These are phyloP conservation scores for Beauveria sp. DNA, from an alignment of 2,329 filamentous ascomycete genomes.

Conservation along the genomic window DNA sequence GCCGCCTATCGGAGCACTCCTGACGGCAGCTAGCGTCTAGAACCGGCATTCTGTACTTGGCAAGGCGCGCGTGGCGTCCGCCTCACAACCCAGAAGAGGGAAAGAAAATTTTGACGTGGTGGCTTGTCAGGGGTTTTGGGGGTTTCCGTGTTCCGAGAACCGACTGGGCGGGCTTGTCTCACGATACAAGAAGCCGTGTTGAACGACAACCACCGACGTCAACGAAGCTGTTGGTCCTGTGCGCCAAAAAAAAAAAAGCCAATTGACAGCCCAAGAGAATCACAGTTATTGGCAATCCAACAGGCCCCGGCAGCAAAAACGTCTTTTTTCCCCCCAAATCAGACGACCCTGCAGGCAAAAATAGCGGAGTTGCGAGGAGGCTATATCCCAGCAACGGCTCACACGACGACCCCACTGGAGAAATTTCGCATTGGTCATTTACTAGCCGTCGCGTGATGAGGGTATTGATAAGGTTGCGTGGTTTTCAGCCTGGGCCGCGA, in stretches of 20 bases:
- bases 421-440: background rate
- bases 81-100: background rate
- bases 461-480: background rate
- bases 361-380: background rate
- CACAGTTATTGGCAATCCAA: background rate
- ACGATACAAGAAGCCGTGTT: background rate
- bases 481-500: background rate
- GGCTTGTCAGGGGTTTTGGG: background rate
- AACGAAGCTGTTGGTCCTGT: background rate
- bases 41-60: conserved; percentile 9
- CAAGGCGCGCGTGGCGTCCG: conserved; percentile 2
- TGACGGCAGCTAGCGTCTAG: conserved; percentile 11
- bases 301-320: background rate
- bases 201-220: background rate
- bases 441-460: background rate
- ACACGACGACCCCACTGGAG: background rate
- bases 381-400: background rate
- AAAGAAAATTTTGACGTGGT: background rate
- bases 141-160: background rate
- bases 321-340: background rate
- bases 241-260: background rate
- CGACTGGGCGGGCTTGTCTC: background rate
- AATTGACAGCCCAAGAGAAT: background rate
- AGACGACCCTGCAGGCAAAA: background rate
- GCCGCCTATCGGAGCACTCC: conserved; percentile 5